phyloP scores from a whole-genome alignment of 2,329 filamentous ascomycete genomes.

The Trichoderma koningiopsis region DNA sequence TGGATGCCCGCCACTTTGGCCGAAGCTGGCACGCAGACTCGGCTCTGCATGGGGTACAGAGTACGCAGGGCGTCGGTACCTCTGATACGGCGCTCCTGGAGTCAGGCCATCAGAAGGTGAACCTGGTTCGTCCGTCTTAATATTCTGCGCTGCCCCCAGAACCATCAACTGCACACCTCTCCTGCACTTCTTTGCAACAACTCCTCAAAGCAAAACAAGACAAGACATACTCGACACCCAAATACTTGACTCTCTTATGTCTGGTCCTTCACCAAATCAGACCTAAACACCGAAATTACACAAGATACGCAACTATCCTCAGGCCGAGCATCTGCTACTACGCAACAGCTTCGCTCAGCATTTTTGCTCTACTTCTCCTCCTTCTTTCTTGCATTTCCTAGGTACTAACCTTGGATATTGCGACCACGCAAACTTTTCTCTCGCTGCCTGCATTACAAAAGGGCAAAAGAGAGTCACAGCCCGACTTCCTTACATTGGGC shows the following conservation, averaged over 20 bases:
- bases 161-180: not conserved
- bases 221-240: not conserved
- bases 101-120: not conserved
- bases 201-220: not conserved
- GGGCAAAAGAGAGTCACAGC: not conserved
- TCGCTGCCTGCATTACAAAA: not conserved
- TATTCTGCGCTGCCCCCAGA: not conserved
- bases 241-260: not conserved
- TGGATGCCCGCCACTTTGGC: not conserved
- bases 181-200: not conserved
- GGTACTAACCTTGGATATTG: not conserved
- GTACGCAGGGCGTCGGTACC: not conserved
- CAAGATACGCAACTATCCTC: not conserved
- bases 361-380: not conserved
- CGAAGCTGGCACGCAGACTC: not conserved
- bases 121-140: slow-evolving; percentile 1
- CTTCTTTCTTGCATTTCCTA: not conserved
- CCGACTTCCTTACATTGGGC: not conserved
- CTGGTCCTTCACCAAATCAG: not conserved
- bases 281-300: not conserved
- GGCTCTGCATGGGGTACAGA: not conserved
- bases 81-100: not conserved
- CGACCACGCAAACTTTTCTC: not conserved
- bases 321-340: slow-evolving; percentile 13
- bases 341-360: slow-evolving; percentile 18